Conservation (phyloP, 257 asterid species). For the Anisodus acutangulus region DNA sequence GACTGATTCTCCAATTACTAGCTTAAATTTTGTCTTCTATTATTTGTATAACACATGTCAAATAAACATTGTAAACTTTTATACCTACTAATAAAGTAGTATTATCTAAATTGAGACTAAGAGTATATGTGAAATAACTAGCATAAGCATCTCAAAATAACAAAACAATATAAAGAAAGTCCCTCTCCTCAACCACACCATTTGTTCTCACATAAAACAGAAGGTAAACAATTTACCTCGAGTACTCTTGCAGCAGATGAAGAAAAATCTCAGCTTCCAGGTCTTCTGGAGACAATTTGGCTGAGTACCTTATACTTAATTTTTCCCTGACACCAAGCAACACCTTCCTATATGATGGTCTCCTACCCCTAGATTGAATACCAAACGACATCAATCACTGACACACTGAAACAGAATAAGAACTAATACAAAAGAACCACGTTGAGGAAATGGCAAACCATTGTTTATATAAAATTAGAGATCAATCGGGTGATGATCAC, state of each 20-base stretch:
- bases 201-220: neutral
- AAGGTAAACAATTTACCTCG: constrained; percentile 55
- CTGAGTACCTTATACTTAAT: constrained; percentile 72
- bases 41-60: neutral
- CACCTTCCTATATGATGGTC: constrained; percentile 88
- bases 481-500: neutral
- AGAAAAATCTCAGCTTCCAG: constrained; percentile 92
- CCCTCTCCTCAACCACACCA: neutral
- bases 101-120: neutral
- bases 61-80: neutral
- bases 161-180: constrained; percentile 7
- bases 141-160: neutral
- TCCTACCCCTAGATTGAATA: constrained; percentile 74
- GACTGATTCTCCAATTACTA: constrained; percentile 7
- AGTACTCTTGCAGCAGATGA: constrained; percentile 78
- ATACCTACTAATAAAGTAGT: neutral
- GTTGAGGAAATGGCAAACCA: constrained; percentile 12
- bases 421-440: neutral
- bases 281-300: constrained; percentile 79
- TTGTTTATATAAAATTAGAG: neutral
- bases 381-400: constrained; percentile 12
- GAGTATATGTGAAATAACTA: neutral
- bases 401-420: neutral
- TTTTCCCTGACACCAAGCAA: constrained; percentile 80
- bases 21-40: neutral